Evolutionary conservation across 768 basidiomycete species (phyloP), one percentile per base, ranked within the genome.

Genomic region (Serendipita sp.): DNA sequence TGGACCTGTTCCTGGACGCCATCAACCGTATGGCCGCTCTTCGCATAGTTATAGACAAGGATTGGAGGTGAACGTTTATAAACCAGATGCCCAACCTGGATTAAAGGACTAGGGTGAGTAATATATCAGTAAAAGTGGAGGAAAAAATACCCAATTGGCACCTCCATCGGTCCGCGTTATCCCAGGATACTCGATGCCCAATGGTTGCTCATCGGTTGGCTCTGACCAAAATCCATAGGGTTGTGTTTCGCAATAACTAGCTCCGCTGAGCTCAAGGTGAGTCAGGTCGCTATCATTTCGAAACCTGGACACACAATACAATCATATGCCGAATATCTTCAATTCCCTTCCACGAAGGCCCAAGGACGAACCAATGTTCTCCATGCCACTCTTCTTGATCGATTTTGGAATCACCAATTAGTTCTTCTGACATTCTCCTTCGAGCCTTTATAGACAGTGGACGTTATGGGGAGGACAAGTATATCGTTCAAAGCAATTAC

Each of bases 41-140:
- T 69, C 0, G 84, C 85, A 70, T 81, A 85, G 70, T 84, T 75
- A 69, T 82, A 81, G 3, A 83, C 82, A 0, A 85, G 73, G 34
- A 84, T 66, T 2, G 77, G 75, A 28, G 64, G 77, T 41, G 69
- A 72, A 41, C 73, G 68, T 38, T 71, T 70, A 62, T 75, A 74
- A 62, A 72, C 70, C 15, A 70, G 64, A 3, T 65, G 47, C 38
- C 66, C 67, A 35, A 78, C 73, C 56, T 71, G 7, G 38, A 41
- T 41, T 5, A 36, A 41, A 41, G 7, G 38, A 41, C 13, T 7
- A 5, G 1, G 15, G 15, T 18, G 36, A 10, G 44, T 38, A 15
- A 11, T 16, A 23, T 62, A 36, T 28, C 18, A 23, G 23, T 35
- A 13, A 13, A 46, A 8, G 5, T 52, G 44, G 16, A 8, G 34